Conservation (phyloP, 1,284 basidiomycete species). For the Heterobasidion annosum region DNA sequence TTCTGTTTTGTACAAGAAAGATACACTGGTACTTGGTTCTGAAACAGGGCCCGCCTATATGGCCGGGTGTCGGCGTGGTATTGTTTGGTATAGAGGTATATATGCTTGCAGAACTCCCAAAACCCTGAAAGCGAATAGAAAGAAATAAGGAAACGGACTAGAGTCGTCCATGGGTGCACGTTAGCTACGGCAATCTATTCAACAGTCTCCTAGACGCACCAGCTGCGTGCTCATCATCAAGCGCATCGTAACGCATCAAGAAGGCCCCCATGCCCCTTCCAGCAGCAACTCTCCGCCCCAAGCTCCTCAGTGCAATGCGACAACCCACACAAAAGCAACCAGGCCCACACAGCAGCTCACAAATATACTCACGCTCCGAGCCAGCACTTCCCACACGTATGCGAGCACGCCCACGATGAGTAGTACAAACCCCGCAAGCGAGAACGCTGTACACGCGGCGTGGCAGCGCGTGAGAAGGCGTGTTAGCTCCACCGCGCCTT, state of each 20-base stretch:
- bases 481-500: conserved; percentile 16
- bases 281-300: not conserved
- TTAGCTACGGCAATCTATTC: too few species aligned
- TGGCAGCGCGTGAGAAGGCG: conserved; percentile 23
- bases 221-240: too few species aligned
- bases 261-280: not conserved
- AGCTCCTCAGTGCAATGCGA: conserved; percentile 9
- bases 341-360: conserved; percentile 20
- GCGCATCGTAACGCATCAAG: not conserved
- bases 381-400: conserved; percentile 24
- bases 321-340: conserved; percentile 17
- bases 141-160: too few species aligned
- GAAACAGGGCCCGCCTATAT: too few species aligned
- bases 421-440: conserved; percentile 23
- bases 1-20: too few species aligned
- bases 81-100: too few species aligned
- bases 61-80: too few species aligned
- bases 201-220: too few species aligned
- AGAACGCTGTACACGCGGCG: conserved; percentile 20
- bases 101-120: too few species aligned
- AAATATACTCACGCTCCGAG: conserved; percentile 21
- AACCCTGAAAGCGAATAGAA: too few species aligned
- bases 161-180: too few species aligned
- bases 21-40: too few species aligned
- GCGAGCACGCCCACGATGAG: conserved; percentile 24